Conservation (phyloP, 106 monocot genomes). For the Dendrobium huoshanense region DNA sequence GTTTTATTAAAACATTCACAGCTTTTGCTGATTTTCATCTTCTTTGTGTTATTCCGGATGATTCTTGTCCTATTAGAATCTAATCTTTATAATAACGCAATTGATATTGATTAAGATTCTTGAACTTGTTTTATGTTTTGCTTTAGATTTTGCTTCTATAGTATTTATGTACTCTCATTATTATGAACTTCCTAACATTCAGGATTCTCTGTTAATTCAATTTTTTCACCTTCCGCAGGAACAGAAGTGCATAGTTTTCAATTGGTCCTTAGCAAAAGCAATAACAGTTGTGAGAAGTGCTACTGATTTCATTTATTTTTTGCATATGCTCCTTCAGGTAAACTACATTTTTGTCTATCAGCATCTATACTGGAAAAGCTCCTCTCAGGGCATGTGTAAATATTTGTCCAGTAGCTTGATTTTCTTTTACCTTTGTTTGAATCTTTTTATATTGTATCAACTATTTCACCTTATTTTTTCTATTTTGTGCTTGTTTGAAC, state of each 20-base stretch:
- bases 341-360: background rate
- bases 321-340: constrained; percentile 88
- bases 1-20: background rate
- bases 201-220: background rate
- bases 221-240: constrained; percentile 20
- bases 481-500: background rate
- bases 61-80: background rate
- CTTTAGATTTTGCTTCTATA: background rate
- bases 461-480: background rate
- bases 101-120: background rate
- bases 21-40: background rate
- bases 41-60: background rate
- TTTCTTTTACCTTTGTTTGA: background rate
- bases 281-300: constrained; percentile 65
- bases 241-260: constrained; percentile 50
- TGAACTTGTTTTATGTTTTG: background rate
- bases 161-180: background rate
- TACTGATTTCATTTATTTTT: constrained; percentile 71
- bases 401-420: background rate
- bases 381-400: background rate
- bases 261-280: constrained; percentile 47
- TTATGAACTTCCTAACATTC: background rate
- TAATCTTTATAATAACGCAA: background rate
- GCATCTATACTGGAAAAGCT: background rate
- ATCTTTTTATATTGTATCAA: background rate